These are phyloP conservation scores for Schizophyllum commune DNA, from an alignment of 1,284 basidiomycete genomes.

Conservation along the genomic window DNA sequence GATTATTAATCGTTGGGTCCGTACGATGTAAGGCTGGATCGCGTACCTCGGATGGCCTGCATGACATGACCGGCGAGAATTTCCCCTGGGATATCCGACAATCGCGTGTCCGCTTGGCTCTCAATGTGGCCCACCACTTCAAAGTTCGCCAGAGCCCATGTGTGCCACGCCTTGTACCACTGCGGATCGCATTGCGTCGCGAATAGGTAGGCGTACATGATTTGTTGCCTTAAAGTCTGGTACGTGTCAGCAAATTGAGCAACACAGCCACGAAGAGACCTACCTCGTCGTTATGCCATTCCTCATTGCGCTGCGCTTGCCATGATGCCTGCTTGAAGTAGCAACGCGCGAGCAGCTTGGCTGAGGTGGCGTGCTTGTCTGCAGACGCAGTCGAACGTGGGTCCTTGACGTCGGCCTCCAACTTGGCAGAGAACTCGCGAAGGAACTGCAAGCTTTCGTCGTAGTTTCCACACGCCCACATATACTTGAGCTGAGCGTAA, in stretches of 20 bases:
- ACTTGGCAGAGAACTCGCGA: constrained; percentile 75
- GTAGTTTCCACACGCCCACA: constrained; percentile 85
- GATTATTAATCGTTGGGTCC: not conserved
- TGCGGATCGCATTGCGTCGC: constrained; percentile 89
- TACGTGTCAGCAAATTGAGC: constrained; percentile 2
- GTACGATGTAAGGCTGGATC: not conserved
- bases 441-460: constrained; percentile 84
- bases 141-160: constrained; percentile 96
- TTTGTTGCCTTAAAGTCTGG: not conserved
- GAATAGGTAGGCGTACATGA: constrained; percentile 65
- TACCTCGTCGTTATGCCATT: constrained; percentile 62
- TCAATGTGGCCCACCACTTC: constrained; percentile 88
- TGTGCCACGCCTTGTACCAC: constrained; percentile 99
- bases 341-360: constrained; percentile 88
- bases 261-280: constrained; percentile 18
- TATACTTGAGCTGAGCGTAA: constrained; percentile 94
- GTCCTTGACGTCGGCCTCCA: constrained; percentile 67
- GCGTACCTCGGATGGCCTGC: constrained; percentile 84
- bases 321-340: constrained; percentile 97
- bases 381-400: constrained; percentile 9
- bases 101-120: constrained; percentile 51
- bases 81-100: constrained; percentile 60
- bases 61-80: constrained; percentile 84
- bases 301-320: constrained; percentile 77
- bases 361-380: constrained; percentile 50